phyloP scores from a whole-genome alignment of 2,329 filamentous ascomycete genomes.

The Microcera coccophila region DNA sequence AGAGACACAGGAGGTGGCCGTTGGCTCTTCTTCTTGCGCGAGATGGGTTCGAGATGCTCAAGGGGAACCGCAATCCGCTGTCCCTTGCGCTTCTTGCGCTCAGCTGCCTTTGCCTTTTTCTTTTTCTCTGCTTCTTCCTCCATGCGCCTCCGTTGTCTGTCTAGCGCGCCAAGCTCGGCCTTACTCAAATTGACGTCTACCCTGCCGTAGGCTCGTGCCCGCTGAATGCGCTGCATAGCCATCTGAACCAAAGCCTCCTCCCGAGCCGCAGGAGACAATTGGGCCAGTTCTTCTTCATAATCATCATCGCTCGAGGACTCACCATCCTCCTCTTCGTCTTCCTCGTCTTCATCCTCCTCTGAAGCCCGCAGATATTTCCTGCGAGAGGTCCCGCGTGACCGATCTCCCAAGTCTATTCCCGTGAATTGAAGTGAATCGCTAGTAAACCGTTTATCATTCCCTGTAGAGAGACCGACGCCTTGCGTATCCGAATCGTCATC shows the following conservation, averaged over 20 bases:
- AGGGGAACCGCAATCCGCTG: constrained; percentile 52
- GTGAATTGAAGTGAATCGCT: constrained; percentile 61
- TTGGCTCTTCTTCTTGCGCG: constrained; percentile 33
- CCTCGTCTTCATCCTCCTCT: constrained; percentile 31
- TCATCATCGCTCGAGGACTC: constrained; percentile 35
- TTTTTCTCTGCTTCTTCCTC: constrained; percentile 41
- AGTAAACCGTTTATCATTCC: constrained; percentile 47
- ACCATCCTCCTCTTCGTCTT: constrained; percentile 37
- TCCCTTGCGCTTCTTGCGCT: constrained; percentile 40
- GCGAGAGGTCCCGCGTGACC: constrained; percentile 35
- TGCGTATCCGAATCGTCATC: constrained; percentile 53
- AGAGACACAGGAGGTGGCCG: constrained; percentile 12
- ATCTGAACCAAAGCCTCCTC: constrained; percentile 75
- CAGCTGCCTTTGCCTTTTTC: too few relatives aligned
- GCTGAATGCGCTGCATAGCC: constrained; percentile 74
- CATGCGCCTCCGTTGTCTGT: constrained; percentile 61
- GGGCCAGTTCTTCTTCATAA: constrained; percentile 49
- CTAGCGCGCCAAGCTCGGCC: constrained; percentile 76
- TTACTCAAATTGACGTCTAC: constrained; percentile 75
- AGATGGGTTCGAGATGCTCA: constrained; percentile 45
- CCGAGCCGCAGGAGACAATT: constrained; percentile 56
- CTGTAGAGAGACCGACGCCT: constrained; percentile 48
- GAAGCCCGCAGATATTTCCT: constrained; percentile 31
- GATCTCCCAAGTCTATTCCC: constrained; percentile 53
- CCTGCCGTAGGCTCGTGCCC: constrained; percentile 71